Percentiles rank a stretch among this genome's conserved stretches.
Evolutionary conservation across 192 early-diverging fungal species (phyloP).

Genomic region (Coemansia sp.): DNA sequence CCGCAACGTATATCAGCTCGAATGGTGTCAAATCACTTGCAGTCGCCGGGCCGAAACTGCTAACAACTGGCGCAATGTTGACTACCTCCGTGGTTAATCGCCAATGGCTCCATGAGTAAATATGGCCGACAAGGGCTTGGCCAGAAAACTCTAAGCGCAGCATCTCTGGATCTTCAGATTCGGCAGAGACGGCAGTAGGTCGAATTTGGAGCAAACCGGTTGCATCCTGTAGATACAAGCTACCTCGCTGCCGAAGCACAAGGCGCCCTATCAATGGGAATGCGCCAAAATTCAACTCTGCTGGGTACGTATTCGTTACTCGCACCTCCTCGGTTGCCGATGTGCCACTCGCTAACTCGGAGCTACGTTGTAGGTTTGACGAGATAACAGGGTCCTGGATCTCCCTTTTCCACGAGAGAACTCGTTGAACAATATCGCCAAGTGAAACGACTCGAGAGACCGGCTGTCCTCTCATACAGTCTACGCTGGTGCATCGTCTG

Average conservation of each 20-base stretch:
- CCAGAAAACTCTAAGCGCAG: constrained; percentile 26
- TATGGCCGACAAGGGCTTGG: constrained; percentile 36
- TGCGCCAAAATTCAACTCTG: constrained; percentile 24
- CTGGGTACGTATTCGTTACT: constrained; percentile 15
- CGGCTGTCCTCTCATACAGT: neutral
- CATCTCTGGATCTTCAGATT: neutral
- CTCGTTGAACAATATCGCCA: constrained; percentile 21
- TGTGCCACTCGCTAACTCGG: neutral
- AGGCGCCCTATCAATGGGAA: constrained; percentile 38
- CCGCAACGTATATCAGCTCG: constrained; percentile 22
- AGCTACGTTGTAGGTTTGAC: neutral
- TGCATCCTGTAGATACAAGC: constrained; percentile 38
- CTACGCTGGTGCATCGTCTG: constrained; percentile 12
- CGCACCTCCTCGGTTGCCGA: neutral
- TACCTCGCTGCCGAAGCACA: constrained; percentile 28
- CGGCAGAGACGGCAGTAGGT: neutral
- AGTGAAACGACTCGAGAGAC: constrained; percentile 26
- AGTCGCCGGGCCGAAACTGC: neutral
- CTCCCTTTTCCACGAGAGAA: constrained; percentile 18
- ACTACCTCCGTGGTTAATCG: constrained; percentile 23
- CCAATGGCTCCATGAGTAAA: constrained; percentile 41
- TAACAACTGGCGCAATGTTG: neutral
- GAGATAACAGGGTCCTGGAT: neutral
- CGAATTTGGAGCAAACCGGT: constrained; percentile 33
- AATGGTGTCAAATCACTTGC: constrained; percentile 2